A percentile compares a stretch with the other conserved stretches of the same genome.
Evolutionary conservation across 2,329 filamentous ascomycete genomes (phyloP).

Genomic region (Fusarium xyrophilum): DNA sequence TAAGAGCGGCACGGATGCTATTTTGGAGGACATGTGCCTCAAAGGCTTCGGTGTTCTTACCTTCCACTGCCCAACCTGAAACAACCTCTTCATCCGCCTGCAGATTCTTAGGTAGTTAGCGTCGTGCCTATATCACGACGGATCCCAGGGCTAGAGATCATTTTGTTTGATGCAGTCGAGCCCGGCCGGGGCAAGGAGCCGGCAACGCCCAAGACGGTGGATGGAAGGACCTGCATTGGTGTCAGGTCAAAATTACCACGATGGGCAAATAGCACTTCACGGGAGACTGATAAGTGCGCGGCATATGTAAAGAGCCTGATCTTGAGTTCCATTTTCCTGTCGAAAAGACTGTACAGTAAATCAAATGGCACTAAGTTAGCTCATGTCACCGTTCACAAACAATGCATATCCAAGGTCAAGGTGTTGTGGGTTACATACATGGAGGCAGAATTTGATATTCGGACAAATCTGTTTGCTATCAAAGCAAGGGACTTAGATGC

Average conservation of each 20-base stretch:
- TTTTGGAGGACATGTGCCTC: constrained; percentile 11
- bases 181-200: constrained; percentile 28
- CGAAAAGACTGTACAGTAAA: neutral
- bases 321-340: neutral
- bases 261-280: constrained; percentile 31
- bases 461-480: neutral
- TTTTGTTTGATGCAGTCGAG: constrained; percentile 33
- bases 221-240: constrained; percentile 42
- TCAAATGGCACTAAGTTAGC: neutral
- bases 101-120: constrained; percentile 32
- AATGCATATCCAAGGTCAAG: neutral
- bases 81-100: constrained; percentile 36
- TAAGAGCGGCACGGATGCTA: constrained; percentile 17
- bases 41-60: constrained; percentile 11
- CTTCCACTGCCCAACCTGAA: constrained; percentile 38
- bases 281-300: neutral
- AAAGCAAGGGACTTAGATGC: neutral
- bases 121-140: constrained; percentile 21
- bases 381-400: neutral
- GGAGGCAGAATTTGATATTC: neutral
- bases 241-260: constrained; percentile 24
- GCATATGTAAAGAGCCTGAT: neutral
- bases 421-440: neutral
- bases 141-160: constrained; percentile 18
- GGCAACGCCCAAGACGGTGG: constrained; percentile 34